Conservation (phyloP, 805 yeast species). For the Spathaspora hagerdaliae region DNA sequence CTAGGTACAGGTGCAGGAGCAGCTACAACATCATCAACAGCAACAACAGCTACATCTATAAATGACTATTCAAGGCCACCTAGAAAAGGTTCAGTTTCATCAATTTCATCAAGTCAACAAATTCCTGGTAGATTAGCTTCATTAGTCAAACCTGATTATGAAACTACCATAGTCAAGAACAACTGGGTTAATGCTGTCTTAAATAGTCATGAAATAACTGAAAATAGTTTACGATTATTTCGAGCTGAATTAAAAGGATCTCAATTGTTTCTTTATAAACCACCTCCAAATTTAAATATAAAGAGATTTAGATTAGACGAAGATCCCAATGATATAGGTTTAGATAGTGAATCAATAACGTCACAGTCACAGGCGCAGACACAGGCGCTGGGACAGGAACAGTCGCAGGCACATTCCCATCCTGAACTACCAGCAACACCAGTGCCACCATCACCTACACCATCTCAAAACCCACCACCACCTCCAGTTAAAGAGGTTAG, state of each 20-base stretch:
- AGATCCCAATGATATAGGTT: neutral
- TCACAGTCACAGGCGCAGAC: neutral
- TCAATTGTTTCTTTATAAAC: constrained; percentile 55
- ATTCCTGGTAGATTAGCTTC: constrained; percentile 2
- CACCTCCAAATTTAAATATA: constrained; percentile 44
- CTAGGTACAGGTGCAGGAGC: neutral
- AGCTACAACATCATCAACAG: neutral
- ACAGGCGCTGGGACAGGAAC: too few species aligned
- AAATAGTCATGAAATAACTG: constrained; percentile 28
- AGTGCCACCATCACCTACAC: neutral
- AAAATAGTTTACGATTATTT: constrained; percentile 42
- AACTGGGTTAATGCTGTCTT: constrained; percentile 37
- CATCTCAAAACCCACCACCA: neutral
- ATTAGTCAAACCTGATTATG: constrained; percentile 27
- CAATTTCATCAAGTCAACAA: neutral
- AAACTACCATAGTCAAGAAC: constrained; percentile 23
- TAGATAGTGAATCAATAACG: neutral
- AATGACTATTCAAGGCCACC: neutral
- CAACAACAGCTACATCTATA: neutral
- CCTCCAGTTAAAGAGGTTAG: neutral
- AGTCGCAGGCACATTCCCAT: too few species aligned
- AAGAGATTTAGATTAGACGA: constrained; percentile 23
- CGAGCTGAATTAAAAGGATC: constrained; percentile 73
- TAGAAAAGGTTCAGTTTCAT: constrained; percentile 4
- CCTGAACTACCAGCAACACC: too few species aligned